Evolutionary conservation across 352 stramenopile genomes (phyloP).

Genomic region (Saprolegnia parasitica): DNA sequence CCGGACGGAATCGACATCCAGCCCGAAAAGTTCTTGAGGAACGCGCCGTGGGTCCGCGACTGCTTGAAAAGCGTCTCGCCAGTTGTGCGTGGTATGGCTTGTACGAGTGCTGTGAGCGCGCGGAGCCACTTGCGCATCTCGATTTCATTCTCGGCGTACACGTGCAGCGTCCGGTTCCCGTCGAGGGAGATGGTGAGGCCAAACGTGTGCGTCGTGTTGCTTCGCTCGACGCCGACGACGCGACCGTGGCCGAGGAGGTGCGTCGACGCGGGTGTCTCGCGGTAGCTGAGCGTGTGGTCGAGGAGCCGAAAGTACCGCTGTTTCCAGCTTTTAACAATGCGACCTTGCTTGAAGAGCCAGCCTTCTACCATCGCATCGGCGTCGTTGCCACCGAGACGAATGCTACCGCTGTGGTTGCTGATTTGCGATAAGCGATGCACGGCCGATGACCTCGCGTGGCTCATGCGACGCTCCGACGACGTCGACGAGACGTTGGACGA

Average conservation of each 20-base stretch:
- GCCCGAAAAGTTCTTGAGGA: conserved; percentile 77
- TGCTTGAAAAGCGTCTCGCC: conserved; percentile 43
- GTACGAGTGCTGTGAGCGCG: conserved; percentile 40
- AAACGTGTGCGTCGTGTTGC: conserved; percentile 42
- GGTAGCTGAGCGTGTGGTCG: conserved; percentile 18
- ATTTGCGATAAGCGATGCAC: conserved; percentile 2
- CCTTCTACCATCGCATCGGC: conserved; percentile 2
- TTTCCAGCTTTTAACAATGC: conserved; percentile 20
- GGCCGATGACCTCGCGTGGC: background rate
- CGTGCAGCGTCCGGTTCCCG: conserved; percentile 54
- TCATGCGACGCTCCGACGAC: background rate
- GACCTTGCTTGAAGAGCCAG: conserved; percentile 27
- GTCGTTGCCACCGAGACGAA: background rate
- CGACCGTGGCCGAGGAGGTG: conserved; percentile 14
- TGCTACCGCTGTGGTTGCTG: background rate
- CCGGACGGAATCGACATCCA: conserved; percentile 75
- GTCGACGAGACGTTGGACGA: conserved; percentile 3
- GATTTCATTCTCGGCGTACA: conserved; percentile 76
- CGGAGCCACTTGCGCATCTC: conserved; percentile 81
- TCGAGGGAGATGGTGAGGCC: conserved; percentile 67
- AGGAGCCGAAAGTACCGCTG: conserved; percentile 23
- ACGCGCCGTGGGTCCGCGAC: conserved; percentile 34
- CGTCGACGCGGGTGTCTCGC: conserved; percentile 8
- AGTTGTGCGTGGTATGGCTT: conserved; percentile 33
- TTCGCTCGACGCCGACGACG: conserved; percentile 18